A percentile compares a stretch with the other conserved stretches of the same genome.
Conservation (phyloP, 2,329 filamentous ascomycete genomes). For the Calonectria hawksworthii region DNA sequence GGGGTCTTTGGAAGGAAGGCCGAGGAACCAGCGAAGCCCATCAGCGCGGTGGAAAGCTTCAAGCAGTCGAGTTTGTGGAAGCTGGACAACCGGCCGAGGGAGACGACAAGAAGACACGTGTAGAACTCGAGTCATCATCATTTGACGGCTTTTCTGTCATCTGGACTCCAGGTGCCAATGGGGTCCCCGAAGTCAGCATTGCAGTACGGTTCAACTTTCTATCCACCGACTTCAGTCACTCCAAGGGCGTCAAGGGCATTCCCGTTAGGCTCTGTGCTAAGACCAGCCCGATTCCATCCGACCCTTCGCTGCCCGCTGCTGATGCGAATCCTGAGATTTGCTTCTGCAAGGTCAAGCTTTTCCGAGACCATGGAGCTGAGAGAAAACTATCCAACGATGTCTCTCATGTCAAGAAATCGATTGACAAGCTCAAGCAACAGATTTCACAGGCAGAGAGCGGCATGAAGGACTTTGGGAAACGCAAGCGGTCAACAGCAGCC, state of each 20-base stretch:
- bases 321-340: conserved; percentile 78
- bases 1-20: conserved; percentile 95
- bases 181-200: conserved; percentile 82
- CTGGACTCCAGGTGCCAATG: conserved; percentile 83
- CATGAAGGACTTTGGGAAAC: conserved; percentile 76
- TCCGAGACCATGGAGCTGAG: conserved; percentile 95
- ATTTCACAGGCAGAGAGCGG: conserved; percentile 83
- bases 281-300: conserved; percentile 76
- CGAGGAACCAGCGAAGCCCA: conserved; percentile 96
- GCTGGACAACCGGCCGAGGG: conserved; percentile 70
- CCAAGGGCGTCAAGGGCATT: conserved; percentile 98
- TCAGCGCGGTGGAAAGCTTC: conserved; percentile 89
- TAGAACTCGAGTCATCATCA: conserved; percentile 81
- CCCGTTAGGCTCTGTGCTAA: conserved; percentile 94
- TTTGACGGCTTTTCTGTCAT: conserved; percentile 95
- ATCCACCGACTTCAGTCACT: conserved; percentile 98
- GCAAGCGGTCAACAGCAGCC: conserved; percentile 68
- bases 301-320: conserved; percentile 61
- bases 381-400: conserved; percentile 95
- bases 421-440: conserved; percentile 96
- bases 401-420: conserved; percentile 94
- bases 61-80: conserved; percentile 95
- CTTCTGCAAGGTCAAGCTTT: conserved; percentile 97
- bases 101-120: conserved; percentile 75
- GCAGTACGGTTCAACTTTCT: conserved; percentile 98